Base-by-base conservation (phyloP, 768 basidiomycete genomes). In the Daedaleopsis sinensis region DNA sequence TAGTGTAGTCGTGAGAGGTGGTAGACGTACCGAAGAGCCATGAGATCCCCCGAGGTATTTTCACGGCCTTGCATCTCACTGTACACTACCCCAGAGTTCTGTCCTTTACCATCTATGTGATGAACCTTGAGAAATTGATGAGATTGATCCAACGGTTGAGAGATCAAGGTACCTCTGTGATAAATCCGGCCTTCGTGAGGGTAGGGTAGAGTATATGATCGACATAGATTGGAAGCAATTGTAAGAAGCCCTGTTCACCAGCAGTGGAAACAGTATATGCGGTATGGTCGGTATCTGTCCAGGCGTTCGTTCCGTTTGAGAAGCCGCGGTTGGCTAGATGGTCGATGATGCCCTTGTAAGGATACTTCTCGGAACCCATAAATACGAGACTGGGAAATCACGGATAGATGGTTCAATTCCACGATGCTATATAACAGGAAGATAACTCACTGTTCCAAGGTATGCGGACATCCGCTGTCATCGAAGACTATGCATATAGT, bases 131-230 rank as follows among this genome's bases (percentile, higher is more conserved):
- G 35, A 27, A 13, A 10, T 6, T 18, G 43, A 43, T 48, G 2
- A 23, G 18, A 5, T 42, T 18, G 24, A 36, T 24, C 27, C 27
- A 32, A 32, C 7, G 27, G 16, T 18, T 42, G 3, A 35, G 48
- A 18, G 61, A 19, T 24, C 19, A 37, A 62, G 58, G 15, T 36
- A 67, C 77, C 71, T 93, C 86, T 0, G 86, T 87, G 16, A 86
- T 84, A 62, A 79, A 94, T 72, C 93, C 92, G 58, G 90, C 86
- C 62, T 94, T 84, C 10, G 94, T 93, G 62, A 98, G 85, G 0
- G 95, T 98, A 9, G 97, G 97, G 73, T 97, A 96, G 38, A 99
- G 82, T 58, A 99, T 91, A 73, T 99, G 97, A 74, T 99, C 97
- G 32, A 98, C 79, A 69, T 94, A 99, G 67, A 98, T 89, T 19